Evolutionary conservation across 352 stramenopile genomes (phyloP).

Genomic region (Pythium volutum): DNA sequence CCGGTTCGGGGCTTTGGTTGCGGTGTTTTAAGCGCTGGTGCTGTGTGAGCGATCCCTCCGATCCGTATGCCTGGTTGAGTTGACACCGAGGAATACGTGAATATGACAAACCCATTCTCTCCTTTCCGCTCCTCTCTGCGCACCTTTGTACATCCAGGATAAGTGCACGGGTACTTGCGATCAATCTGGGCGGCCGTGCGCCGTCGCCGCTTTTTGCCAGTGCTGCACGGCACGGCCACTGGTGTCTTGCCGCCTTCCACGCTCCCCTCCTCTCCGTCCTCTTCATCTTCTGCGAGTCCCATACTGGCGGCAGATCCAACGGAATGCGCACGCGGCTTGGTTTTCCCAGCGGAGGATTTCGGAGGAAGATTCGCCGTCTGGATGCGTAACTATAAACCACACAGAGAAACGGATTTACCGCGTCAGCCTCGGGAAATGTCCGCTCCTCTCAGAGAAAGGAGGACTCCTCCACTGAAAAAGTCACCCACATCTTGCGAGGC

Average conservation of each 20-base stretch:
- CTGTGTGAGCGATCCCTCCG: constrained; percentile 74
- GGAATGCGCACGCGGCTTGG: constrained; percentile 27
- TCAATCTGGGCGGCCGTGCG: constrained; percentile 78
- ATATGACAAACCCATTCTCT: neutral
- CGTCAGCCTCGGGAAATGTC: too few species aligned
- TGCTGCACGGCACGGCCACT: constrained; percentile 31
- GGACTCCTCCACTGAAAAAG: neutral
- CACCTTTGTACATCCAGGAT: constrained; percentile 62
- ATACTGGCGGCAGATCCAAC: constrained; percentile 13
- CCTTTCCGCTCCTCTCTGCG: neutral
- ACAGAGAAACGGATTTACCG: constrained; percentile 1
- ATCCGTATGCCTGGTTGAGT: constrained; percentile 59
- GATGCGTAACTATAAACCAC: constrained; percentile 42
- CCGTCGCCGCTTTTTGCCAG: constrained; percentile 69
- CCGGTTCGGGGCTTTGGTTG: constrained; percentile 23
- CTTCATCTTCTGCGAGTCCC: neutral
- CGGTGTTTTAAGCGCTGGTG: constrained; percentile 80
- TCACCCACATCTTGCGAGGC: constrained; percentile 42
- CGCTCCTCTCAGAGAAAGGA: neutral
- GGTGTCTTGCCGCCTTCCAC: constrained; percentile 28
- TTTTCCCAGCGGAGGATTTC: neutral
- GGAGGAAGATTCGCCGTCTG: constrained; percentile 41
- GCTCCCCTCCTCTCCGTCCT: constrained; percentile 5
- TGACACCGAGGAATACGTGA: neutral
- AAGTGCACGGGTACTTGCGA: constrained; percentile 70